Evolutionary conservation across 495 filamentous ascomycete species (phyloP).

Genomic region (Clohesyomyces aquaticus): DNA sequence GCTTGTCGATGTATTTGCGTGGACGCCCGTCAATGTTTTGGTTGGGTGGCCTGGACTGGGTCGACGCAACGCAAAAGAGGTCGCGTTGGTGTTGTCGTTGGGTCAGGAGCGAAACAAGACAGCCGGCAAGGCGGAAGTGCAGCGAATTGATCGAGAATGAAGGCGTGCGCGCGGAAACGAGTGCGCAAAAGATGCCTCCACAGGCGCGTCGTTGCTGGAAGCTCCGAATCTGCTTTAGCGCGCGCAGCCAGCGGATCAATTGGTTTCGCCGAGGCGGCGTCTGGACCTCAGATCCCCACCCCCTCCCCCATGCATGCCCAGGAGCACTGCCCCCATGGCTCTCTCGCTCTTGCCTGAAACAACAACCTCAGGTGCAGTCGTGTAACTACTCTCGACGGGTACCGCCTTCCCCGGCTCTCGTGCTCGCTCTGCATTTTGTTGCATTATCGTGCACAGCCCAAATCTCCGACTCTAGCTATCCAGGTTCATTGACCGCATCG

Average conservation of each 20-base stretch:
- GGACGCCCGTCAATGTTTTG: neutral
- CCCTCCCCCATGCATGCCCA: no score
- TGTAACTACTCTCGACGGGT: neutral
- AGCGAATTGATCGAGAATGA: neutral
- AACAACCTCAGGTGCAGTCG: neutral
- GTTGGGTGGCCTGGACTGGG: neutral
- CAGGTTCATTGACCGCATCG: neutral
- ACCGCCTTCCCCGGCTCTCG: no score
- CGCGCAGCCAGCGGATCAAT: no score
- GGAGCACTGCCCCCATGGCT: no score
- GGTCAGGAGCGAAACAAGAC: neutral
- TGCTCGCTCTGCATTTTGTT: neutral
- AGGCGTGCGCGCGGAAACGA: neutral
- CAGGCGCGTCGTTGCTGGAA: neutral
- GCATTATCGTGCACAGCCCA: neutral
- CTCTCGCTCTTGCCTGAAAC: no score
- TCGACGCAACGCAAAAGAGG: neutral
- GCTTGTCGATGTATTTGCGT: neutral
- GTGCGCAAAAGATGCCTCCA: no score
- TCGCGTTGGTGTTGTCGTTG: neutral
- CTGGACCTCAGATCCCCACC: no score
- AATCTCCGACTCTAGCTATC: neutral
- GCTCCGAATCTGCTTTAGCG: neutral
- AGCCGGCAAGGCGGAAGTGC: neutral
- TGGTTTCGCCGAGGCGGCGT: no score